phyloP scores from a whole-genome alignment of 2,329 filamentous ascomycete genomes.

The Cryphonectria japonica region DNA sequence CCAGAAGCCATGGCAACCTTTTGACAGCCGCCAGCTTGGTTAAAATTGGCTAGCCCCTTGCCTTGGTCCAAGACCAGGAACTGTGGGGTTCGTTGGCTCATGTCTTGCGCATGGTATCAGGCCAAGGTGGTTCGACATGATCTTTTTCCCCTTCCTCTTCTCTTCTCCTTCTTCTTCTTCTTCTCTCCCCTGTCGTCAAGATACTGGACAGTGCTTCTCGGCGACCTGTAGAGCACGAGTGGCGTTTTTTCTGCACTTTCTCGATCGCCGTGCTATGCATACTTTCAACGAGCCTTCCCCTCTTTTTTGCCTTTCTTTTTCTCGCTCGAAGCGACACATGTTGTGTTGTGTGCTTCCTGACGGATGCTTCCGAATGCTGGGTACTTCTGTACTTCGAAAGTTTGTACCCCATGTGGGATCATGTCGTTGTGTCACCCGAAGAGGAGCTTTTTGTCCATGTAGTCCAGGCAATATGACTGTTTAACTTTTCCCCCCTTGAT shows the following conservation, averaged over 20 bases:
- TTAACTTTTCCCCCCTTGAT: background rate
- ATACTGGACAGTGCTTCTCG: background rate
- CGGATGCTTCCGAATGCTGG: background rate
- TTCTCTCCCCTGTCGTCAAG: background rate
- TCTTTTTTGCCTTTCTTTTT: too few relatives aligned
- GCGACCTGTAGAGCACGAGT: conserved; percentile 9
- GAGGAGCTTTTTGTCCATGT: background rate
- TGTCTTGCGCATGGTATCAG: conserved; percentile 5
- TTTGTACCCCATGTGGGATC: background rate
- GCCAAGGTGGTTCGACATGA: background rate
- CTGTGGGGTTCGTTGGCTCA: conserved; percentile 20
- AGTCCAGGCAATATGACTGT: background rate
- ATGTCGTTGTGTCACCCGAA: background rate
- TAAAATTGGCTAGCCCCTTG: conserved; percentile 21
- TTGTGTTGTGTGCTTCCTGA: background rate
- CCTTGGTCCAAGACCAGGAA: conserved; percentile 14
- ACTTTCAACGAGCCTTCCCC: too few relatives aligned
- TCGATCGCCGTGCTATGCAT: too few relatives aligned
- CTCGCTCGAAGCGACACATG: too few relatives aligned
- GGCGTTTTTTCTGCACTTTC: background rate
- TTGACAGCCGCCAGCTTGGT: conserved; percentile 26
- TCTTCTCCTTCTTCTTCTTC: too few relatives aligned
- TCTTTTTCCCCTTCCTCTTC: background rate
- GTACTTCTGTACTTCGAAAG: background rate
- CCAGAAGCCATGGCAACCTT: conserved; percentile 21